These are phyloP conservation scores for Suillus subaureus DNA, from an alignment of 768 basidiomycete genomes.

Conservation along the genomic window DNA sequence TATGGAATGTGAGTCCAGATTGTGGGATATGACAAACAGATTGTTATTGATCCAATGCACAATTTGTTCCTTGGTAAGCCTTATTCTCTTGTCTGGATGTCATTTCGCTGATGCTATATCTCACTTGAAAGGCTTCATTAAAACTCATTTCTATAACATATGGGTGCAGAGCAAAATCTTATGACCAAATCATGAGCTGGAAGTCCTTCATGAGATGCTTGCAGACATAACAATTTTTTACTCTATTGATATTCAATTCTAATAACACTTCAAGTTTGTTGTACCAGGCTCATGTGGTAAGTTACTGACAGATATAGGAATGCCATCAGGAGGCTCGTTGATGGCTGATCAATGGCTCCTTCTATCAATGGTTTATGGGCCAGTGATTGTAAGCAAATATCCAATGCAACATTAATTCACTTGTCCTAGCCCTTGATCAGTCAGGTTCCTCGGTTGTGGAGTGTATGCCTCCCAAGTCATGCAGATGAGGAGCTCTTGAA, in stretches of 20 bases:
- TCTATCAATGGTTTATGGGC: constrained; percentile 29
- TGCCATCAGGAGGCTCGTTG: constrained; percentile 35
- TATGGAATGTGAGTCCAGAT: too few species aligned
- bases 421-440: too few species aligned
- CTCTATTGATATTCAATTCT: neutral
- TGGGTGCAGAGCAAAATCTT: constrained; percentile 28
- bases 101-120: neutral
- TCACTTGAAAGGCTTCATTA: constrained; percentile 20
- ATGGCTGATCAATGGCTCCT: constrained; percentile 39
- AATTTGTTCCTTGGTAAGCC: constrained; percentile 32
- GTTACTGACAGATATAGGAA: constrained; percentile 30
- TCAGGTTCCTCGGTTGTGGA: constrained; percentile 34
- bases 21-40: too few species aligned
- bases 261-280: constrained; percentile 6
- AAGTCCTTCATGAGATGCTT: neutral
- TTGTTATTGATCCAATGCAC: constrained; percentile 38
- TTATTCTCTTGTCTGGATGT: neutral
- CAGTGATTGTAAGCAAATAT: constrained; percentile 26
- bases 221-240: neutral
- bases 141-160: constrained; percentile 32
- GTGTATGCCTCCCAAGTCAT: constrained; percentile 14
- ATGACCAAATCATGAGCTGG: constrained; percentile 8
- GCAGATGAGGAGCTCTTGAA: neutral
- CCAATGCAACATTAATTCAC: neutral
- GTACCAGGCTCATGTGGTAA: constrained; percentile 10